Conservation (phyloP, 371 early-diverging fungal genomes). For the Umbelopsis sp. region DNA sequence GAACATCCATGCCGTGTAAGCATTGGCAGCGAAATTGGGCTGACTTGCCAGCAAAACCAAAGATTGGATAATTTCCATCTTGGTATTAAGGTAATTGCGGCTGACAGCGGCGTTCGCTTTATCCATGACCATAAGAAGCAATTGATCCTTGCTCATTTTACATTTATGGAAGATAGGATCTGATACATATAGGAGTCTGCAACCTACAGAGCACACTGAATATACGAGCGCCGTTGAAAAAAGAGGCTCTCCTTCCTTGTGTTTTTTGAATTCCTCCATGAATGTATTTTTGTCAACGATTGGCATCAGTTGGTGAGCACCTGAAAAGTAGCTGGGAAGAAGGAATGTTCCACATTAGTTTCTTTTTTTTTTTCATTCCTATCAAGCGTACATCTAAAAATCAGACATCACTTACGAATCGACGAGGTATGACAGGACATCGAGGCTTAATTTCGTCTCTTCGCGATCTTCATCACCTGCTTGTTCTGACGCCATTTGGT, state of each 20-base stretch:
- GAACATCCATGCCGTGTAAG: slow-evolving; percentile 15
- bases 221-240: slow-evolving; percentile 36
- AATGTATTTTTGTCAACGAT: slow-evolving; percentile 40
- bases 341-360: too few relatives aligned
- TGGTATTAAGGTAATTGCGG: slow-evolving; percentile 32
- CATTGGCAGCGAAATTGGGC: background rate
- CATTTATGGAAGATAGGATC: slow-evolving; percentile 32
- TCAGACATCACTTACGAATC: background rate
- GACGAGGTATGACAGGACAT: background rate
- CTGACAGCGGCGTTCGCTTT: slow-evolving; percentile 33
- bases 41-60: slow-evolving; percentile 2
- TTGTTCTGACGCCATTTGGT: background rate
- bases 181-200: slow-evolving; percentile 30
- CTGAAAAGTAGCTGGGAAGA: background rate
- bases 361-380: too few relatives aligned
- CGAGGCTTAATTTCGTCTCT: background rate
- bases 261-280: slow-evolving; percentile 38
- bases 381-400: too few relatives aligned
- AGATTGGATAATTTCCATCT: slow-evolving; percentile 5
- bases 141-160: slow-evolving; percentile 32
- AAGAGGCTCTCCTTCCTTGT: slow-evolving; percentile 28
- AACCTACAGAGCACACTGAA: slow-evolving; percentile 41
- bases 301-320: slow-evolving; percentile 26
- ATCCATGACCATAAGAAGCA: slow-evolving; percentile 32
- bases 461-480: background rate